Conservation (phyloP, 1,284 basidiomycete species). For the Microbotryomycetes sp. region DNA sequence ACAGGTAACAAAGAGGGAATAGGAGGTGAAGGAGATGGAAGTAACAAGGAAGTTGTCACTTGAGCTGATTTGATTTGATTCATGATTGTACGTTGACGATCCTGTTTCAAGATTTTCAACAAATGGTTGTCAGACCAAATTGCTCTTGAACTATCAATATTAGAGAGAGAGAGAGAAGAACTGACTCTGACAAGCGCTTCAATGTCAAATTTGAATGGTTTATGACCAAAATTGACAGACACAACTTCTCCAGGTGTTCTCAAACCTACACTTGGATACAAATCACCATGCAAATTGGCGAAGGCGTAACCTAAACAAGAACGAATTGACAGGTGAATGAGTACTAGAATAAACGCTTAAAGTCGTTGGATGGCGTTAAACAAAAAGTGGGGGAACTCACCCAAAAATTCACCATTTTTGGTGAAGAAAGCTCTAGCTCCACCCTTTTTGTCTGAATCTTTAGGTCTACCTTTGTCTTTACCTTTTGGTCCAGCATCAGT, state of each 20-base stretch:
- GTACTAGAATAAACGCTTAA: too few relatives aligned
- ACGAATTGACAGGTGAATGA: not conserved
- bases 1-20: constrained; percentile 16
- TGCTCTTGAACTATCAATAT: too few relatives aligned
- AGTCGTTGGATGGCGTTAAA: not conserved
- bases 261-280: constrained; percentile 82
- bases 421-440: constrained; percentile 72
- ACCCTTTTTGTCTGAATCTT: not conserved
- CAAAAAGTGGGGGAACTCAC: constrained; percentile 45
- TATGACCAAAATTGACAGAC: constrained; percentile 76
- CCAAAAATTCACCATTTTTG: constrained; percentile 72
- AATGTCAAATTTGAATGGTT: constrained; percentile 80
- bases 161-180: not conserved
- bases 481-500: constrained; percentile 45
- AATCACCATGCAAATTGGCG: constrained; percentile 23
- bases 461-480: constrained; percentile 3
- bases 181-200: constrained; percentile 44
- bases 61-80: not conserved
- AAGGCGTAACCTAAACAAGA: constrained; percentile 18
- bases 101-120: constrained; percentile 7
- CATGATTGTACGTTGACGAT: constrained; percentile 21
- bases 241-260: constrained; percentile 66
- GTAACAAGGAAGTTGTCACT: constrained; percentile 5
- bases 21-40: constrained; percentile 4
- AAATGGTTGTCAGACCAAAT: too few relatives aligned